A percentile compares a stretch with the other conserved stretches of the same genome.
Evolutionary conservation across 2,329 filamentous ascomycete genomes (phyloP).

Genomic region (Neonectria sp.): DNA sequence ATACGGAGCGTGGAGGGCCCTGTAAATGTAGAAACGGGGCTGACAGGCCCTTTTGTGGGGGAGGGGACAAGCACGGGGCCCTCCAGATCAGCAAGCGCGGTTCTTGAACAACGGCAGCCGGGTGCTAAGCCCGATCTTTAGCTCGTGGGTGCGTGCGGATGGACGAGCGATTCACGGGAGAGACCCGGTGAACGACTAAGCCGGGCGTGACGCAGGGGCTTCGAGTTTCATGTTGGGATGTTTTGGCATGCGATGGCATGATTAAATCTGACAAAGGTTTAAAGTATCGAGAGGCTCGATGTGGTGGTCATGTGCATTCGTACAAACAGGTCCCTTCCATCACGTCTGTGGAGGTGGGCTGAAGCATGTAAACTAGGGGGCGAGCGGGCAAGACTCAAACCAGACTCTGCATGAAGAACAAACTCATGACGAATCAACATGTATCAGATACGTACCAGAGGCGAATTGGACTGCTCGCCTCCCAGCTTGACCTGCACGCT

Average conservation of each 20-base stretch:
- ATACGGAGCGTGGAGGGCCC: conserved; percentile 4
- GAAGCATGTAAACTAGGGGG: neutral
- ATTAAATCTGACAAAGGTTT: too few relatives aligned
- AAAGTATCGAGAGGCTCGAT: neutral
- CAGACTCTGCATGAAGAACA: neutral
- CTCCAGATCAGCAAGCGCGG: neutral
- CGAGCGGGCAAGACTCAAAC: neutral
- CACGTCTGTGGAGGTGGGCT: neutral
- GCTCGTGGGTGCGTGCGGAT: neutral
- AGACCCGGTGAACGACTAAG: neutral
- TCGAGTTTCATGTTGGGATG: neutral
- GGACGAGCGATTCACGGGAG: neutral
- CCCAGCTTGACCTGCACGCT: neutral
- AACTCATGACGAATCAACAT: neutral
- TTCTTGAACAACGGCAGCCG: neutral
- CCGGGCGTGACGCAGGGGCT: neutral
- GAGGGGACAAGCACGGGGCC: conserved; percentile 5
- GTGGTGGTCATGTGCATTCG: neutral
- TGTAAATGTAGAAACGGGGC: neutral
- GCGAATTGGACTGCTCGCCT: neutral
- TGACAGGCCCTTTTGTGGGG: conserved; percentile 10
- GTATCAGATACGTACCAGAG: neutral
- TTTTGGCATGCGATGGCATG: neutral
- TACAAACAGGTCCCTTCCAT: neutral
- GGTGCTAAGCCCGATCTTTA: neutral